Evolutionary conservation across 2,329 filamentous ascomycete species (phyloP).

Genomic region (Colletotrichum coccodes): DNA sequence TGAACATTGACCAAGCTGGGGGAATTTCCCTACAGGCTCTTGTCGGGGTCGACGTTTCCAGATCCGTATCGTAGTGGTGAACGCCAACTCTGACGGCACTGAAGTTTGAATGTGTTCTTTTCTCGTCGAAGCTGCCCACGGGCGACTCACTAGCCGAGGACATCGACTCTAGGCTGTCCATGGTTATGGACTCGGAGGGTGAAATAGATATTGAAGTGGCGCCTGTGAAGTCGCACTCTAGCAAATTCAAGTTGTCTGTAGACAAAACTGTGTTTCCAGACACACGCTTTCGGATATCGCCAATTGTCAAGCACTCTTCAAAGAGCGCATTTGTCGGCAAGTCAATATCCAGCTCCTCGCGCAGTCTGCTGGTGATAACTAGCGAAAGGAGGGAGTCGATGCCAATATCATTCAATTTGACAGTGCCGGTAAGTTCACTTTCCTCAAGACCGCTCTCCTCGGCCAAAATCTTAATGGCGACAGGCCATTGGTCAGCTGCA

Average conservation of each 20-base stretch:
- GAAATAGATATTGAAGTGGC: conserved; percentile 37
- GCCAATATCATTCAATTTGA: conserved; percentile 65
- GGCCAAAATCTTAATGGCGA: conserved; percentile 63
- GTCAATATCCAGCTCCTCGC: conserved; percentile 66
- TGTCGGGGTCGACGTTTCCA: conserved; percentile 56
- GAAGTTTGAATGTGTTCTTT: conserved; percentile 53
- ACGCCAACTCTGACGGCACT: conserved; percentile 61
- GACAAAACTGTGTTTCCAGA: neutral
- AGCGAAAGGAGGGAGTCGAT: conserved; percentile 71
- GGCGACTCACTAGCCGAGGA: no score
- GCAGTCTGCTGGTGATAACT: conserved; percentile 65
- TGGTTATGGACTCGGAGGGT: no score
- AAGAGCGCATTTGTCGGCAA: conserved; percentile 60
- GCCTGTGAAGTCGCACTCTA: neutral
- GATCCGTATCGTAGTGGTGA: no score
- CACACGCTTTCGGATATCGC: conserved; percentile 55
- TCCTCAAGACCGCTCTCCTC: conserved; percentile 64
- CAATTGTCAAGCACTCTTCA: conserved; percentile 63
- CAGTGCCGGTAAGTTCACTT: conserved; percentile 64
- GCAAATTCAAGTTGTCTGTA: neutral
- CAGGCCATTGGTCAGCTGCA: conserved; percentile 52
- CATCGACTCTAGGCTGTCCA: no score
- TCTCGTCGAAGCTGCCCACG: no score
- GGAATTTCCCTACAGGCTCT: conserved; percentile 50
- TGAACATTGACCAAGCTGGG: conserved; percentile 56